Evolutionary conservation across 75 land plant species (phyloP).

Genomic region (Pinus tabuliformis): DNA sequence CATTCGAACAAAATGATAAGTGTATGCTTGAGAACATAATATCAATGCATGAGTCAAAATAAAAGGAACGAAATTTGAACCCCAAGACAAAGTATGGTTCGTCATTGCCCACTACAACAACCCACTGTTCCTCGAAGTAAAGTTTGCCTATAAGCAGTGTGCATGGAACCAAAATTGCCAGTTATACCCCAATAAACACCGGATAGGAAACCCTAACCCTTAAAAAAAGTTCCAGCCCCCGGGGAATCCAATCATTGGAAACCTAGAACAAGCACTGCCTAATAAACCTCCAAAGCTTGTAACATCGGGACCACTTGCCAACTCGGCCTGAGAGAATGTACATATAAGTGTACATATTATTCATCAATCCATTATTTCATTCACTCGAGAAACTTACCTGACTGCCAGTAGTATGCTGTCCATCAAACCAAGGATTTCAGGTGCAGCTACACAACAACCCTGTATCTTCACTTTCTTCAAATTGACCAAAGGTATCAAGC

Average conservation of each 20-base stretch:
- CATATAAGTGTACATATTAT: too few relatives aligned
- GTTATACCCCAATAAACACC: background rate
- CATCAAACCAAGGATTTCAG: slow-evolving; percentile 64
- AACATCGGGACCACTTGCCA: too few relatives aligned
- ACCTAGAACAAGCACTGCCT: background rate
- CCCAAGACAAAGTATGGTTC: background rate
- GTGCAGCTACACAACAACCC: slow-evolving; percentile 59
- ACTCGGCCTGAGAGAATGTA: too few relatives aligned
- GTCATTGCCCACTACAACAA: background rate
- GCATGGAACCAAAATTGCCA: background rate
- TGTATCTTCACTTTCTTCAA: slow-evolving; percentile 53
- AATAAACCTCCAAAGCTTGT: too few relatives aligned
- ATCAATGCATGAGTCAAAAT: background rate
- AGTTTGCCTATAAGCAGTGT: background rate
- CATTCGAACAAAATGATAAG: background rate
- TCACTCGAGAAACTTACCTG: slow-evolving; percentile 32
- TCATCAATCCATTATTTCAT: background rate
- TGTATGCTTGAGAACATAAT: background rate
- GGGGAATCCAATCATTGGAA: background rate
- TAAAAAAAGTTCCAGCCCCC: background rate
- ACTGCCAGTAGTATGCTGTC: slow-evolving; percentile 51
- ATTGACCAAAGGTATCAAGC: slow-evolving; percentile 72
- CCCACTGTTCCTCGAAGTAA: background rate
- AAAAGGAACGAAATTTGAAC: too few relatives aligned
- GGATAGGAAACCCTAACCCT: too few relatives aligned